These are phyloP conservation scores for Tephrocybe sp. DNA, from an alignment of 768 basidiomycete species.

Conservation along the genomic window DNA sequence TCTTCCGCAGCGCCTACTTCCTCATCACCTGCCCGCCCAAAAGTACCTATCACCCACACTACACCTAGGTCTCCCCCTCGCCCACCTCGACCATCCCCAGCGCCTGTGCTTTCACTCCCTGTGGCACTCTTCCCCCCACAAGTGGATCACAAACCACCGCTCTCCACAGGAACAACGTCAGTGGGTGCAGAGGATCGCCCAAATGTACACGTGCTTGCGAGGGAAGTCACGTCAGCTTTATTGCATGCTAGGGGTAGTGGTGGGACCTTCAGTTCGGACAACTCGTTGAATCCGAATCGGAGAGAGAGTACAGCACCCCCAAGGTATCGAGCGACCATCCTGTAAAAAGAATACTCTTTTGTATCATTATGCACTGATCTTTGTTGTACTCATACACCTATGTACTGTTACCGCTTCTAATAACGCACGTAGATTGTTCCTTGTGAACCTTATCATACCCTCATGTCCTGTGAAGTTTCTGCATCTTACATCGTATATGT, in stretches of 20 bases:
- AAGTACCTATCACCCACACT: neutral
- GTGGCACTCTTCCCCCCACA: neutral
- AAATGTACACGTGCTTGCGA: slow-evolving; percentile 27
- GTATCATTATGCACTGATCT: too few relatives aligned
- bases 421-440: too few relatives aligned
- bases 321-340: slow-evolving; percentile 10
- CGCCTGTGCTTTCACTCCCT: neutral
- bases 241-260: slow-evolving; percentile 13
- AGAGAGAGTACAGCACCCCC: slow-evolving; percentile 18
- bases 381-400: too few relatives aligned
- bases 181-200: neutral
- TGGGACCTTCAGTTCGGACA: neutral
- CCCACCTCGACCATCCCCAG: neutral
- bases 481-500: too few relatives aligned
- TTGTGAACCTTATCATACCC: too few relatives aligned
- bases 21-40: neutral
- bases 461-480: too few relatives aligned
- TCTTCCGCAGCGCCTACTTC: neutral
- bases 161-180: neutral
- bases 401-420: too few relatives aligned
- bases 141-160: slow-evolving; percentile 1
- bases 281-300: slow-evolving; percentile 5
- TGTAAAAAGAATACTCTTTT: neutral
- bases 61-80: neutral
- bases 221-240: slow-evolving; percentile 28